A percentile compares a stretch with the other conserved stretches of the same genome.
These are phyloP conservation scores for Calocybe cyanea DNA, from an alignment of 768 basidiomycete genomes.

Conservation along the genomic window DNA sequence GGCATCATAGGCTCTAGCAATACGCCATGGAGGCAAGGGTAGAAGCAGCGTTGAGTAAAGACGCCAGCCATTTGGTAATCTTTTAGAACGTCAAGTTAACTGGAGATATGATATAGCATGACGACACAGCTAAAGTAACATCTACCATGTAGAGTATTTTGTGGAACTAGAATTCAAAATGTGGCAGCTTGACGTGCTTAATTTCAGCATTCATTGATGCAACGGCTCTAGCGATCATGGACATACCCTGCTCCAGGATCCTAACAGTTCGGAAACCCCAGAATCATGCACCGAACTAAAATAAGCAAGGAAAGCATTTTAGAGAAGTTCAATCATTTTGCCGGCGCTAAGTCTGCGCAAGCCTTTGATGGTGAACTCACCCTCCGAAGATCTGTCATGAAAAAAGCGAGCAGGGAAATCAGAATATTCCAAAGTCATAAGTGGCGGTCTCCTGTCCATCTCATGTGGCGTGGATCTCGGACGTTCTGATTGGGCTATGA, in stretches of 20 bases:
- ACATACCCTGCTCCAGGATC: slow-evolving; percentile 75
- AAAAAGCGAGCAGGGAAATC: slow-evolving; percentile 2
- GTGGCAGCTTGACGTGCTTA: no score
- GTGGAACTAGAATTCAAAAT: no score
- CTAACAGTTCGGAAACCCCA: no score
- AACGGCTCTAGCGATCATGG: slow-evolving; percentile 60
- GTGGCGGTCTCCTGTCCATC: slow-evolving; percentile 62
- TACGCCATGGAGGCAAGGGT: slow-evolving; percentile 21
- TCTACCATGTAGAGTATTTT: neutral
- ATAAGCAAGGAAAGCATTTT: no score
- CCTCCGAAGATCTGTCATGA: slow-evolving; percentile 69
- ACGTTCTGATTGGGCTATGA: slow-evolving; percentile 58
- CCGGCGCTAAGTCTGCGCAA: no score
- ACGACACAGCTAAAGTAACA: neutral
- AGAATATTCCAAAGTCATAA: slow-evolving; percentile 4
- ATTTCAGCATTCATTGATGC: no score
- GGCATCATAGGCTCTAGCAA: slow-evolving; percentile 26
- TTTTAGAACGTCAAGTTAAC: slow-evolving; percentile 2
- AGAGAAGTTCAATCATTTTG: no score
- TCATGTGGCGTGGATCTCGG: slow-evolving; percentile 67
- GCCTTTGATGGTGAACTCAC: slow-evolving; percentile 81
- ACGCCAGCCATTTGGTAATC: no score
- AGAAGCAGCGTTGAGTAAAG: no score
- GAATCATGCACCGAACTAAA: no score
- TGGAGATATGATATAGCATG: neutral